These are phyloP conservation scores for Cystobasidiopsis lactophilus DNA, from an alignment of 768 basidiomycete species.

Conservation along the genomic window DNA sequence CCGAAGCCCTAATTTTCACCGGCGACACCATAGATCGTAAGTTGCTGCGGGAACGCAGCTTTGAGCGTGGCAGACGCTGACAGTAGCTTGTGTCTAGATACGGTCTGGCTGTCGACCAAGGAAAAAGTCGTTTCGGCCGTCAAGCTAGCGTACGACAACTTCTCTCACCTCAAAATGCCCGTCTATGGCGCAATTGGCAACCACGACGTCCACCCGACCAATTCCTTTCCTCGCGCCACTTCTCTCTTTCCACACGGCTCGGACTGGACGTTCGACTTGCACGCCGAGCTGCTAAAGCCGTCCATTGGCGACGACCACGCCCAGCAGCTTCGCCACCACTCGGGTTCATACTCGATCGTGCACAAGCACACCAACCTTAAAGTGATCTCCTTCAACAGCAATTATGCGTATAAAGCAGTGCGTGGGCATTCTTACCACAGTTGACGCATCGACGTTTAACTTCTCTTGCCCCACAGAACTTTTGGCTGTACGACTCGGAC, in stretches of 20 bases:
- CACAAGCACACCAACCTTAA: conserved; percentile 31
- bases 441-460: conserved; percentile 2
- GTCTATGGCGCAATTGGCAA: conserved; percentile 15
- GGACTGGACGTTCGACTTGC: conserved; percentile 34
- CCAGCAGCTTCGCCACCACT: conserved; percentile 30
- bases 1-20: conserved; percentile 37
- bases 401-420: conserved; percentile 32
- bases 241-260: conserved; percentile 23
- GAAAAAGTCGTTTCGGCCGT: neutral
- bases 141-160: conserved; percentile 23
- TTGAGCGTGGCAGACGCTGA: too few species aligned
- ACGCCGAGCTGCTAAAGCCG: conserved; percentile 21
- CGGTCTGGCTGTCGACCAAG: conserved; percentile 7
- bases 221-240: conserved; percentile 27
- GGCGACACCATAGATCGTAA: conserved; percentile 43
- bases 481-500: conserved; percentile 41
- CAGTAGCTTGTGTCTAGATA: conserved; percentile 7
- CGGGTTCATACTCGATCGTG: conserved; percentile 36
- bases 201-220: conserved; percentile 18
- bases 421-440: neutral
- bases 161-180: conserved; percentile 7
- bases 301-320: conserved; percentile 33
- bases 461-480: too few species aligned
- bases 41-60: neutral
- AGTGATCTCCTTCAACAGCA: conserved; percentile 39